phyloP scores from a whole-genome alignment of 2,329 filamentous ascomycete species.

The Volutella citrinella region DNA sequence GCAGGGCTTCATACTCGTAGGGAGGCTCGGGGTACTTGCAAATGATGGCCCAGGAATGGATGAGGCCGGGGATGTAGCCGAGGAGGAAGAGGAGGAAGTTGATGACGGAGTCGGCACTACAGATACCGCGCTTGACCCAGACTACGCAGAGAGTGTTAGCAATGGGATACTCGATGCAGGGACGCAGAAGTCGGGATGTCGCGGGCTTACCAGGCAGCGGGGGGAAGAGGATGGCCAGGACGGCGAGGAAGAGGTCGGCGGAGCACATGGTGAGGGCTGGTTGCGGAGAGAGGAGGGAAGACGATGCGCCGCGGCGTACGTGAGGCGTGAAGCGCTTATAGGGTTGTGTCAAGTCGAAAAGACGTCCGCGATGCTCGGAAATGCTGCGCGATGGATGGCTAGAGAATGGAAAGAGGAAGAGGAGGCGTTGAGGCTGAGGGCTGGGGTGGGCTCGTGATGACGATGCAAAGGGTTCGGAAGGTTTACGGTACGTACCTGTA shows the following conservation, averaged over 20 bases:
- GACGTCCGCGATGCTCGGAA: conserved; percentile 7
- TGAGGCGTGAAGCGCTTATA: background rate
- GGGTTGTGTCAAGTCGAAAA: conserved; percentile 3
- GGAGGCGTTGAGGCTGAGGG: conserved; percentile 10
- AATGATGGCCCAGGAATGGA: conserved; percentile 99
- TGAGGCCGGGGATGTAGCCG: conserved; percentile 78
- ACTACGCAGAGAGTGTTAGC: conserved; percentile 51
- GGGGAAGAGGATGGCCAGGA: conserved; percentile 64
- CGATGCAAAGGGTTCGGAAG: conserved; percentile 10
- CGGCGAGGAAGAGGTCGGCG: conserved; percentile 59
- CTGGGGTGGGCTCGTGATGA: conserved; percentile 18
- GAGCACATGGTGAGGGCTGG: conserved; percentile 53
- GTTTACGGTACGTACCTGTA: conserved; percentile 11
- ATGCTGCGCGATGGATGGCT: conserved; percentile 8
- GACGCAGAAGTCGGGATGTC: background rate
- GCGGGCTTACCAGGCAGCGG: conserved; percentile 57
- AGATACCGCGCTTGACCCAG: conserved; percentile 95
- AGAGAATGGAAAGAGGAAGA: conserved; percentile 12
- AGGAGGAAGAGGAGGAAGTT: conserved; percentile 87
- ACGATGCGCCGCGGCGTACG: background rate
- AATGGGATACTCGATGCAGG: too few species aligned
- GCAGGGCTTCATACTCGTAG: conserved; percentile 65
- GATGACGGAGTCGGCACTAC: conserved; percentile 87
- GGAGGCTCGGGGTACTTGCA: conserved; percentile 77
- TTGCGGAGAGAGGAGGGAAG: conserved; percentile 1